These are phyloP conservation scores for Leccinum huronense DNA, from an alignment of 1,284 basidiomycete species.

Conservation along the genomic window DNA sequence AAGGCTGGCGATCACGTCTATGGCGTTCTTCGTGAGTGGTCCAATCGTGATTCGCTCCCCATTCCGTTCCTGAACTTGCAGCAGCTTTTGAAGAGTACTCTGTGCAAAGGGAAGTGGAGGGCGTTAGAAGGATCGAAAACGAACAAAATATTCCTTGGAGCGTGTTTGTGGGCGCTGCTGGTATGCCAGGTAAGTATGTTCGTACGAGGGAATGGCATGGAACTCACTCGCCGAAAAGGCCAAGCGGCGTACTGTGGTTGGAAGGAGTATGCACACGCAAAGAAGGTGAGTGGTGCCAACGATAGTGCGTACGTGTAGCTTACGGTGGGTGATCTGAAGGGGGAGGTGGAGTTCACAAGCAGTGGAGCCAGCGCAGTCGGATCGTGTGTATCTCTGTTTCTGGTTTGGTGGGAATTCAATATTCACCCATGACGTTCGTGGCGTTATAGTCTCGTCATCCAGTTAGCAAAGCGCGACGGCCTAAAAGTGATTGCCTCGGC, in stretches of 20 bases:
- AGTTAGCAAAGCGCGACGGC: constrained; percentile 40
- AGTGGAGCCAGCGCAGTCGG: constrained; percentile 26
- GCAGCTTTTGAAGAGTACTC: constrained; percentile 25
- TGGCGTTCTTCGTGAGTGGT: constrained; percentile 17
- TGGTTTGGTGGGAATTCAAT: too few relatives aligned
- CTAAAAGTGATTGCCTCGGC: constrained; percentile 41
- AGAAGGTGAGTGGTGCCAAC: constrained; percentile 10
- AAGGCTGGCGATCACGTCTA: constrained; percentile 24
- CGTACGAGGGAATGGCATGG: not conserved
- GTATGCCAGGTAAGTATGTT: constrained; percentile 26
- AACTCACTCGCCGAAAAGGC: constrained; percentile 13
- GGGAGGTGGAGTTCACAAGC: constrained; percentile 22
- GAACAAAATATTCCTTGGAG: constrained; percentile 22
- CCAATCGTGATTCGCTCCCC: not conserved
- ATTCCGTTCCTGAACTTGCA: not conserved
- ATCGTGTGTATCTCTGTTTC: constrained; percentile 19
- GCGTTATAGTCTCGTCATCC: constrained; percentile 29
- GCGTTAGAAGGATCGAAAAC: constrained; percentile 22
- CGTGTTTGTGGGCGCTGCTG: constrained; percentile 22
- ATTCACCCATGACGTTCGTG: not conserved
- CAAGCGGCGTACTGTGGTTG: constrained; percentile 26
- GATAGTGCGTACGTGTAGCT: not conserved
- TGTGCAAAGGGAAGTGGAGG: constrained; percentile 21
- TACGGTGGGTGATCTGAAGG: constrained; percentile 13
- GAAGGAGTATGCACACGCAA: constrained; percentile 27